Evolutionary conservation across 257 asterid species (phyloP).

Genomic region (Solanum ossicruentum): DNA sequence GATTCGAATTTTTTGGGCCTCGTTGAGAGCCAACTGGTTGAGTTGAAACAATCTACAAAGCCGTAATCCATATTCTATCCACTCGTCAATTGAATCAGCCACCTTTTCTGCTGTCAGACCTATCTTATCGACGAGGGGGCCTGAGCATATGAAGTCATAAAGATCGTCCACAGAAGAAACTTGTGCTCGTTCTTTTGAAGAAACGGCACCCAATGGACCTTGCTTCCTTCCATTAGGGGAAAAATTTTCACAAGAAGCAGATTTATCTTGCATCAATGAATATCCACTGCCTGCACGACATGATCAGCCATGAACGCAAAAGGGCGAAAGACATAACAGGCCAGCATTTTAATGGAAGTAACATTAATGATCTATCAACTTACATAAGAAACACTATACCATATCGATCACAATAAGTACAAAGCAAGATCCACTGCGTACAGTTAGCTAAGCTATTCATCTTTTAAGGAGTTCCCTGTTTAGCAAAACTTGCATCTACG

Average conservation of each 20-base stretch:
- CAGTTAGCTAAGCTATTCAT: background rate
- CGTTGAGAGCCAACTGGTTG: slow-evolving; percentile 55
- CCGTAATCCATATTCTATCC: slow-evolving; percentile 66
- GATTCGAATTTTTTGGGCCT: slow-evolving; percentile 70
- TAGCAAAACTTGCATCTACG: background rate
- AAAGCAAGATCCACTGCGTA: background rate
- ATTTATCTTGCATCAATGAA: slow-evolving; percentile 48
- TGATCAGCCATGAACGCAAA: background rate
- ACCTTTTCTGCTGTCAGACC: slow-evolving; percentile 63
- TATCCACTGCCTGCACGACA: slow-evolving; percentile 34
- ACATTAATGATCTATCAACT: background rate
- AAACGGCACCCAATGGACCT: slow-evolving; percentile 24
- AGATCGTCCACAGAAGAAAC: slow-evolving; percentile 68
- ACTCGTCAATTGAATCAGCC: slow-evolving; percentile 80
- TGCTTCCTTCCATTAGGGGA: slow-evolving; percentile 18
- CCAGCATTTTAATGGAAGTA: background rate
- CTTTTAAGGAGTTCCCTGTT: background rate
- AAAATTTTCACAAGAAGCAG: slow-evolving; percentile 9
- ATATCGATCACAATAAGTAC: background rate
- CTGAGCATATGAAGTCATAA: slow-evolving; percentile 61
- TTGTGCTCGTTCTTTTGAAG: slow-evolving; percentile 34
- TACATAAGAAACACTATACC: background rate
- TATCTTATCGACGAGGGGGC: slow-evolving; percentile 55
- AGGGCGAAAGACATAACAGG: background rate
- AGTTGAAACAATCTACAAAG: slow-evolving; percentile 79